Evolutionary conservation across 2,329 filamentous ascomycete species (phyloP), one percentile per base, ranked within the genome.

Genomic region (Sphaerulina vaccinii): DNA sequence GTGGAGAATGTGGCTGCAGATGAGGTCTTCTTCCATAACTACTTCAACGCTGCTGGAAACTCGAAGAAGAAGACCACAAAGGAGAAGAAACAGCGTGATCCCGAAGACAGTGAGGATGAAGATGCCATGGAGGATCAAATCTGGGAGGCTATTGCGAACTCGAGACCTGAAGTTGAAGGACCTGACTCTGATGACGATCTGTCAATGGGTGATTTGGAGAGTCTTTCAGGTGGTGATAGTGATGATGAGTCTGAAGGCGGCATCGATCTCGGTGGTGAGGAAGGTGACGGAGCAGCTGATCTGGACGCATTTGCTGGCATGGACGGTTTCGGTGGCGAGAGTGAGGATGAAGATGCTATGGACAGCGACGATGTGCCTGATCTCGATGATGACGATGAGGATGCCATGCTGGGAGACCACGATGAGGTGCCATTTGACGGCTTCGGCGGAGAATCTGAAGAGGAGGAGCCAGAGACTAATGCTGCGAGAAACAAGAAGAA

Each of bases 11-110:
- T 99, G 38, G 85, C 87, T 2, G 89, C 85, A 0, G 91, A 99
- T 60, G 93, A 99, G 68, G 88, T 90, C 33, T 99, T 99, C 82
- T 99, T 99, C 82, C 93, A 99, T 71, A 85, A 90, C 60, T 99
- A 99, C 81, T 99, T 99, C 73, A 85, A 83, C 51, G 81, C 86
- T 67, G 73, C 76, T 9, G 80, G 77, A 42, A 79, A 77, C 58
- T 73, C 76, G 61, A 78, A 80, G 64, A 69, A 69, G 55, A 79
- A 77, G 63, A 78, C 79, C 62, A 81, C 80, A 72, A 79, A 81
- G 68, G 72, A 75, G 44, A 75, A 78, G 59, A 80, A 78, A 64
- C 75, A 75, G 43, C 67, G 62, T n/a, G 69, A 66, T 10, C 70
- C 68, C n/a, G 75, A 65, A 23, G 65, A 65, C 24, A 76, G 74